Conservation (phyloP, 2,329 filamentous ascomycete species). For the Cercospora sp. region DNA sequence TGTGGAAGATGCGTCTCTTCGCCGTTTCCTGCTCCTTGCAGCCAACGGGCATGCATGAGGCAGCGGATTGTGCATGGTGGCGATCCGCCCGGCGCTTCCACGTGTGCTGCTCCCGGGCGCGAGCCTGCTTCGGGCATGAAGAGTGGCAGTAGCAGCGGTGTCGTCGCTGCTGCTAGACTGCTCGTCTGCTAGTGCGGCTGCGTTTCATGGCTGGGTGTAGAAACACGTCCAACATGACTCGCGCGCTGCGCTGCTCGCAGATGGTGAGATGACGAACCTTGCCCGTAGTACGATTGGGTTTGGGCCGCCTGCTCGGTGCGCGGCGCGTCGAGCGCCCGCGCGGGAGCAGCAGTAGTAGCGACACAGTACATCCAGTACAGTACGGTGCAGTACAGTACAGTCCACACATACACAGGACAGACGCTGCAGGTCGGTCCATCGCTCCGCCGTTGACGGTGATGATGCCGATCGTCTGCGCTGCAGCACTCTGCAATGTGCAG, state of each 20-base stretch:
- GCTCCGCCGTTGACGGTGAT: not conserved
- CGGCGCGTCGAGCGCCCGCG: too few relatives aligned
- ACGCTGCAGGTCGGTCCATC: not conserved
- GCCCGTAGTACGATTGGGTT: not conserved
- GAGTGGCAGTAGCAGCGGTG: not conserved
- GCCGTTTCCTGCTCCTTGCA: not conserved
- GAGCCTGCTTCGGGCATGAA: not conserved
- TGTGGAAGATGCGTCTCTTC: not conserved
- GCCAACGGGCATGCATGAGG: not conserved
- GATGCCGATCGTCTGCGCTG: not conserved
- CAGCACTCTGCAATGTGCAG: not conserved
- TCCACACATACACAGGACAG: not conserved
- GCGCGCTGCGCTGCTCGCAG: not conserved
- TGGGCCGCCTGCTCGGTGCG: not conserved
- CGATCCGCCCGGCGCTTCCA: not conserved
- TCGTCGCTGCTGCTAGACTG: not conserved
- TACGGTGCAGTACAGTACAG: too few relatives aligned
- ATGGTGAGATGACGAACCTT: not conserved
- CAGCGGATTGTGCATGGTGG: not conserved
- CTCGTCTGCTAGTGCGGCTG: not conserved
- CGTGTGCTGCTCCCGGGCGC: not conserved
- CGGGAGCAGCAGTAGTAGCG: not conserved
- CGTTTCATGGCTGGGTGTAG: not conserved
- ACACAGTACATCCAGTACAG: too few relatives aligned
- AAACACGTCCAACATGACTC: not conserved